phyloP scores from a whole-genome alignment of 176 grass and related monocot species.

The Thalia dealbata region DNA sequence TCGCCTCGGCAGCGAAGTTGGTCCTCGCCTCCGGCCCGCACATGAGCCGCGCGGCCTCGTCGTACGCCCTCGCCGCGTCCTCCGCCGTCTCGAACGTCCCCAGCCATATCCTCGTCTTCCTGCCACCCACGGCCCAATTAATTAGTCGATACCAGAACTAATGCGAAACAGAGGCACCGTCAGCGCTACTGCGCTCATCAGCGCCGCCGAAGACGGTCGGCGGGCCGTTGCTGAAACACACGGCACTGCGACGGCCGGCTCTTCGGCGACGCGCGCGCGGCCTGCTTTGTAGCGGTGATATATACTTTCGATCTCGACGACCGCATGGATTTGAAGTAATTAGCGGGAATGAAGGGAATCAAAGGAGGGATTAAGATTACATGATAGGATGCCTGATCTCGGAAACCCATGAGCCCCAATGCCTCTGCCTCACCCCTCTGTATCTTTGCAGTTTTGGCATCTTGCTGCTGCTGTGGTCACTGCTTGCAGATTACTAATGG shows the following conservation, averaged over 20 bases:
- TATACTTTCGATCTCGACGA: no score
- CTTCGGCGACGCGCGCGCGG: no score
- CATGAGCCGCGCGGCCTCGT: constrained; percentile 79
- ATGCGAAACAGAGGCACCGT: no score
- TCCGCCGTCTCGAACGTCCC: constrained; percentile 80
- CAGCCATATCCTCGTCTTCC: constrained; percentile 95
- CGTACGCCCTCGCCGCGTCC: constrained; percentile 78
- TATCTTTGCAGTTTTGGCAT: constrained; percentile 55
- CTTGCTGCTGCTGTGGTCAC: neutral
- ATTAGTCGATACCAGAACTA: neutral
- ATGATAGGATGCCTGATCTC: constrained; percentile 62
- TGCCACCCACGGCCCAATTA: constrained; percentile 5
- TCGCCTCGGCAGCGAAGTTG: constrained; percentile 39
- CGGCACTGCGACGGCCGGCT: no score
- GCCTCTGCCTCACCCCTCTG: constrained; percentile 60
- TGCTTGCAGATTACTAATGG: no score
- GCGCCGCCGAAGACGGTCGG: no score
- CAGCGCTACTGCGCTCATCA: no score
- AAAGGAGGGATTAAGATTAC: constrained; percentile 17
- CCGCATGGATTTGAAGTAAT: no score
- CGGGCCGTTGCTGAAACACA: no score
- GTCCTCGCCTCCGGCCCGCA: constrained; percentile 53
- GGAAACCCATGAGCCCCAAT: constrained; percentile 80
- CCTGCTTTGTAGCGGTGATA: no score
- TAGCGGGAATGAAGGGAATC: no score